These are phyloP conservation scores for Nigrospora osmanthi DNA, from an alignment of 2,329 filamentous ascomycete genomes.

Conservation along the genomic window DNA sequence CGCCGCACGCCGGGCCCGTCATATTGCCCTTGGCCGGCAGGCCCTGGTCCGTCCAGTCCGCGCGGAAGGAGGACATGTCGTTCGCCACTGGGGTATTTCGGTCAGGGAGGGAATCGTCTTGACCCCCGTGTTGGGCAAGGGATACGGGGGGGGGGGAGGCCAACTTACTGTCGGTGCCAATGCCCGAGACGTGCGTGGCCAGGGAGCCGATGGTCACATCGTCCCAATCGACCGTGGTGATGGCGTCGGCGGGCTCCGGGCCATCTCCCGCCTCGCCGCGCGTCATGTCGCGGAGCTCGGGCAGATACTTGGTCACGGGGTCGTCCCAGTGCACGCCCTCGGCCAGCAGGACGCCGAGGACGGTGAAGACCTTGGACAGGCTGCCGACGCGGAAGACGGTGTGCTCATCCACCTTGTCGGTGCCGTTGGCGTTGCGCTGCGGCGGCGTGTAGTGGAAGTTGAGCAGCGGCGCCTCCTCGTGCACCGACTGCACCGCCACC, in stretches of 20 bases:
- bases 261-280: conserved; percentile 2
- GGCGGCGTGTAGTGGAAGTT: conserved; percentile 19
- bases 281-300: conserved; percentile 12
- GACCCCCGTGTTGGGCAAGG: neutral
- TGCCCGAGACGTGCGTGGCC: conserved; percentile 21
- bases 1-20: neutral
- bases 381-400: conserved; percentile 22
- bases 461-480: conserved; percentile 13
- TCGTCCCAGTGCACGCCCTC: conserved; percentile 20
- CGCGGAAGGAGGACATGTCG: neutral
- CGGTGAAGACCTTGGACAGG: conserved; percentile 23
- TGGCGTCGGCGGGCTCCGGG: conserved; percentile 10
- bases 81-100: neutral
- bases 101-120: neutral
- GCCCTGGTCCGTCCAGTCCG: neutral
- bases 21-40: neutral
- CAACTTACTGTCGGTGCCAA: conserved; percentile 19
- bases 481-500: conserved; percentile 21
- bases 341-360: conserved; percentile 19
- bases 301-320: conserved; percentile 18
- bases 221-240: conserved; percentile 14
- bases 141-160: neutral
- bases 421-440: conserved; percentile 7
- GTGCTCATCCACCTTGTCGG: conserved; percentile 13
- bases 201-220: conserved; percentile 18